These are phyloP conservation scores for Gastrolobium bilobum DNA, from an alignment of 306 rosid genomes.

Conservation along the genomic window DNA sequence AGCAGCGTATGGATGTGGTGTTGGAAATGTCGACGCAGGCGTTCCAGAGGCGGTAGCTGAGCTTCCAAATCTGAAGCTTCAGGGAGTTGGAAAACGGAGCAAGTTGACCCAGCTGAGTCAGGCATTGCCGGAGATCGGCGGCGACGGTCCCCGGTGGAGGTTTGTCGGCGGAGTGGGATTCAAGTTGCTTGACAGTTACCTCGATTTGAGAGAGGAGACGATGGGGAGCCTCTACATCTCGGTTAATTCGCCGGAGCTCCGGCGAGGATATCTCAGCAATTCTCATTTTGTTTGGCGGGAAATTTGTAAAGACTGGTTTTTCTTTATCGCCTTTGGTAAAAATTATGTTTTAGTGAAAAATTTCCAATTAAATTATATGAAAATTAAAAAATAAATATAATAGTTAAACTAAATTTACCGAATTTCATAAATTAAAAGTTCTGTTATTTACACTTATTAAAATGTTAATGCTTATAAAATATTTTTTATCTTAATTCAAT, in stretches of 20 bases:
- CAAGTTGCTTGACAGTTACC: conserved; percentile 66
- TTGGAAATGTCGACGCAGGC: conserved; percentile 92
- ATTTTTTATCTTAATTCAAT: too few species aligned
- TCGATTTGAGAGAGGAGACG: conserved; percentile 67
- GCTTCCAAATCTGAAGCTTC: conserved; percentile 84
- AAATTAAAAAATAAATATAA: too few species aligned
- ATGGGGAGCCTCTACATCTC: conserved; percentile 52
- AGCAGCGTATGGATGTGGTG: conserved; percentile 63
- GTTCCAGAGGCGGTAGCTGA: conserved; percentile 96
- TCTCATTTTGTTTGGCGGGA: conserved; percentile 89
- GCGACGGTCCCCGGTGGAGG: conserved; percentile 52
- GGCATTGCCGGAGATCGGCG: conserved; percentile 61
- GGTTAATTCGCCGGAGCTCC: conserved; percentile 51
- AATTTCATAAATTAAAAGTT: too few species aligned
- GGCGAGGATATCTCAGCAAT: conserved; percentile 79
- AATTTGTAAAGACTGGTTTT: conserved; percentile 22
- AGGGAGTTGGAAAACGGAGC: conserved; percentile 68
- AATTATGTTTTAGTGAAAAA: too few species aligned
- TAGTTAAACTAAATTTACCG: too few species aligned
- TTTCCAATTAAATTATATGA: too few species aligned
- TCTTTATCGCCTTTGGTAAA: not conserved
- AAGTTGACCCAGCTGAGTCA: conserved; percentile 61
- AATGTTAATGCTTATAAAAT: too few species aligned
- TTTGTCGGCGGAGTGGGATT: conserved; percentile 51
- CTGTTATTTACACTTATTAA: too few species aligned